phyloP scores from a whole-genome alignment of 768 basidiomycete species.

The Suillus bovinus region DNA sequence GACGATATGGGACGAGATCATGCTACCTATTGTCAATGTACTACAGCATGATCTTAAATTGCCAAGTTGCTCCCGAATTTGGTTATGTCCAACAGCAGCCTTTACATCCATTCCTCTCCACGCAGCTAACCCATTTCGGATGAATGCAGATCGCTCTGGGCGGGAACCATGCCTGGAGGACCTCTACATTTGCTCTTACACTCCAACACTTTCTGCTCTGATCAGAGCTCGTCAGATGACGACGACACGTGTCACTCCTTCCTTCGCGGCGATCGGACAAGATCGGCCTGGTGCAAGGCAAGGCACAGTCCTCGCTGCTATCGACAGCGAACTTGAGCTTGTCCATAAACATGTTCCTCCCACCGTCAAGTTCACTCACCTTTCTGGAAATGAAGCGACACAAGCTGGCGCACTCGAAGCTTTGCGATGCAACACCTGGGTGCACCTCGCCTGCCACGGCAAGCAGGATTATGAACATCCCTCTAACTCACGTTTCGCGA shows the following conservation, averaged over 20 bases:
- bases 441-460: constrained; percentile 29
- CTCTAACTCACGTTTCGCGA: constrained; percentile 18
- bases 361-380: not conserved
- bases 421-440: constrained; percentile 14
- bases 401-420: constrained; percentile 3
- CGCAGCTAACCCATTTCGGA: constrained; percentile 17
- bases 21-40: constrained; percentile 13
- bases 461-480: constrained; percentile 11
- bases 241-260: not conserved
- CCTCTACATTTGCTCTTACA: constrained; percentile 26
- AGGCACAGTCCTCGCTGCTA: constrained; percentile 2
- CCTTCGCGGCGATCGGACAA: constrained; percentile 8
- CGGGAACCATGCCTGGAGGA: constrained; percentile 11
- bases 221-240: constrained; percentile 3
- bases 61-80: constrained; percentile 12
- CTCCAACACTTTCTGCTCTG: constrained; percentile 22
- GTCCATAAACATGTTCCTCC: constrained; percentile 5
- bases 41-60: constrained; percentile 3
- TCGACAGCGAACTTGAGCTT: constrained; percentile 4
- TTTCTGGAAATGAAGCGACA: constrained; percentile 12
- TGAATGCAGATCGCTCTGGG: constrained; percentile 11
- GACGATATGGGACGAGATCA: not conserved
- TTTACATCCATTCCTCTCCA: constrained; percentile 20
- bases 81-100: constrained; percentile 16
- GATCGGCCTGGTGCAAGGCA: constrained; percentile 1